phyloP scores from a whole-genome alignment of 768 basidiomycete species.

The Suillus occidentalis region DNA sequence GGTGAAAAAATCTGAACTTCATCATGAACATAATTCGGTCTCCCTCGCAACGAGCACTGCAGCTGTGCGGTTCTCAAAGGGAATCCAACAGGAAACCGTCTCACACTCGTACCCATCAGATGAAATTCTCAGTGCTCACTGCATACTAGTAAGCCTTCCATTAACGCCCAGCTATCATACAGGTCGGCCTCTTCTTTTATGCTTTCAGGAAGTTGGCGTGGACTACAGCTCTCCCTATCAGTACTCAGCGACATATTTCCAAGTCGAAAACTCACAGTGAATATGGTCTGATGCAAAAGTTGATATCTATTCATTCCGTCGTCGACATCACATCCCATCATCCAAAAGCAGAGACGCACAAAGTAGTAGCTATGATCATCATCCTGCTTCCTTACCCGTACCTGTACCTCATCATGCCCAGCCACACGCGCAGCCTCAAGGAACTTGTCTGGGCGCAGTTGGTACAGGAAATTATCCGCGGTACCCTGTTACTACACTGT shows the following conservation, averaged over 20 bases:
- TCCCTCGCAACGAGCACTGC: not conserved
- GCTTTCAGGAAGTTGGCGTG: conserved; percentile 88
- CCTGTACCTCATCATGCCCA: conserved; percentile 72
- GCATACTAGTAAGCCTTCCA: not conserved
- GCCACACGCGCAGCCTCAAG: conserved; percentile 71
- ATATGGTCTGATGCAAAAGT: conserved; percentile 90
- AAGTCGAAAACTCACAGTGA: conserved; percentile 58
- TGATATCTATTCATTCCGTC: conserved; percentile 58
- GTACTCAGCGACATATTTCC: conserved; percentile 8
- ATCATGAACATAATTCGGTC: not conserved
- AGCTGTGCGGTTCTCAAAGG: not conserved
- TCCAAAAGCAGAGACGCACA: conserved; percentile 40
- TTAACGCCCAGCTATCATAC: not conserved
- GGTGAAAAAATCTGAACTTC: not conserved
- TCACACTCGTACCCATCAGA: not conserved
- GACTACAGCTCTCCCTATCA: conserved; percentile 43
- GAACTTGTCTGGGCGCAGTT: conserved; percentile 91
- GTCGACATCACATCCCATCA: conserved; percentile 2
- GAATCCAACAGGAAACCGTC: not conserved
- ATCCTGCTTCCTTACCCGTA: conserved; percentile 75
- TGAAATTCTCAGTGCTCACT: not conserved
- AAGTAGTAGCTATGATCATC: conserved; percentile 93
- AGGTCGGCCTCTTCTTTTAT: conserved; percentile 25
- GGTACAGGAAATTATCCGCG: conserved; percentile 79
- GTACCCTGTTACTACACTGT: conserved; percentile 58